Base-by-base conservation (phyloP, 306 rosid genomes). In the Neltuma alba region DNA sequence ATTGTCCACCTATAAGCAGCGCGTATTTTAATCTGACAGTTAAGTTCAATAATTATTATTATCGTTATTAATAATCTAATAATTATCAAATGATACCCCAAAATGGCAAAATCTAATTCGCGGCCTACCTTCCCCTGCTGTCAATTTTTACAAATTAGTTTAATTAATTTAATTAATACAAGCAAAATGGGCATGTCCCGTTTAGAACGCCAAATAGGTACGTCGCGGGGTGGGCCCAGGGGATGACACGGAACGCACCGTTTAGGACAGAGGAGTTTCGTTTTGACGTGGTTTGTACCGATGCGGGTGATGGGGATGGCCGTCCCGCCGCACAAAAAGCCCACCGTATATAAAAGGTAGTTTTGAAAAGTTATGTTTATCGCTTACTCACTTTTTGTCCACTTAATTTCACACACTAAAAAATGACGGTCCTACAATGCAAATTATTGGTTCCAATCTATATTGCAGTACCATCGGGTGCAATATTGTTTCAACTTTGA, bases 1-100 rank as follows among this genome's bases (percentile, higher is more conserved):
- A 50, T 37, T 84, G 70, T 83, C 88, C 84, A 23, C 54, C 13
- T 0, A 50, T 37, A 21, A 52, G 21, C 44, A 2, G 34, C 30
- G 21, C 34, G 34, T 28, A 25, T 57, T 23, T 55, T 72, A 67
- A 77, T 33, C 12, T 25, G 57, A 54, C 61, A 12, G 42, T 82
- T 71, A 45, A 75, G 67, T 41, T 14, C 42, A 75, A 75, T 65
- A 76, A 28, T 30, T 40, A 65, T 11, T 16, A 8, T 50, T 20
- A 50, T 50, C 58, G 27, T 9, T 21, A 54, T 54, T 15, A 15
- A 45, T 15, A 15, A 45, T 45, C 15, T 45, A 14, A 45, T 15
- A 7, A 54, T 52, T 7, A 18, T n/a, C 8, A 20, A 52, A 52
- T n/a, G 58, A 52, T 7, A 7, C 1, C 57, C 58, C 58, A 20